Percentiles rank a stretch among this genome's conserved stretches.
Evolutionary conservation across 202 grass and related monocot species (phyloP).

Genomic region (Zoysia matrella): DNA sequence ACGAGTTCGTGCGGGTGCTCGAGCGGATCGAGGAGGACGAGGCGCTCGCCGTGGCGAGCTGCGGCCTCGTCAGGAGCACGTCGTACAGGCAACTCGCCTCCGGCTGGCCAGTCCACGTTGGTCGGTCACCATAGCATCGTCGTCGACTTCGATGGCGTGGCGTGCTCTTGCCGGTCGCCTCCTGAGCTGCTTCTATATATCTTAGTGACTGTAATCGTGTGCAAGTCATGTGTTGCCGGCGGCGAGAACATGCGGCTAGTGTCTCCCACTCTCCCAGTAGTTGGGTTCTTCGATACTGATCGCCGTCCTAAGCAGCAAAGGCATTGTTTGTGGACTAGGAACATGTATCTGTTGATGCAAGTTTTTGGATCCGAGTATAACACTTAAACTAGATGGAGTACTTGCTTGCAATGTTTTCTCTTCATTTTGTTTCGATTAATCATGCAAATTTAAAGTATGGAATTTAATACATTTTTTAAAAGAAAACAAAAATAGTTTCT

Average conservation of each 20-base stretch:
- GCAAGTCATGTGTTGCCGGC: background rate
- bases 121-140: constrained; percentile 26
- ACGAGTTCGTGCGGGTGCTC: constrained; percentile 38
- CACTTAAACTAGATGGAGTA: background rate
- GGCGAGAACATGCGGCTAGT: background rate
- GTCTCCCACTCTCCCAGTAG: background rate
- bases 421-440: background rate
- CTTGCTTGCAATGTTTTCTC: background rate
- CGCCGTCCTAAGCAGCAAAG: background rate
- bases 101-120: background rate
- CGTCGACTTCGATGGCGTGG: background rate
- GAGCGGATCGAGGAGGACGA: constrained; percentile 53
- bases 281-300: constrained; percentile 13
- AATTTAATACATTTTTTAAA: background rate
- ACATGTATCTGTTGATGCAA: background rate
- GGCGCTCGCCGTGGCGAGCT: background rate
- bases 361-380: background rate
- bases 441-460: too few relatives aligned
- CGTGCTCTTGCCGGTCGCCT: background rate
- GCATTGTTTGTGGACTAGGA: background rate
- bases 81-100: constrained; percentile 42
- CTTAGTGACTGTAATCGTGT: constrained; percentile 5
- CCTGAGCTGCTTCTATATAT: background rate
- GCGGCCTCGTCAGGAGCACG: constrained; percentile 31
- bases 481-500: too few relatives aligned